Evolutionary conservation across 257 asterid genomes (phyloP).

Genomic region (Solanum boliviense): DNA sequence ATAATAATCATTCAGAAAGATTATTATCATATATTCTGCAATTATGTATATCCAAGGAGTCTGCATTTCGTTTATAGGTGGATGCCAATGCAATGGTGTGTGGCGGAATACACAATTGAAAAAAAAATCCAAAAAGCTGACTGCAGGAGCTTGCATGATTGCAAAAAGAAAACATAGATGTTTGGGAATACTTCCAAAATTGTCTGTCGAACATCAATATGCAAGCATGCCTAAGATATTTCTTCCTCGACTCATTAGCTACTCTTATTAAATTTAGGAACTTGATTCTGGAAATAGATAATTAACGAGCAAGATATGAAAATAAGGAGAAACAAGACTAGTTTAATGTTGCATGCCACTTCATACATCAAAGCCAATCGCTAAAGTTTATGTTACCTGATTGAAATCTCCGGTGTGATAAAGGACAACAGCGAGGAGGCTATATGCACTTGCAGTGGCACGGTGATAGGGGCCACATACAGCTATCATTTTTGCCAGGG

Average conservation of each 20-base stretch:
- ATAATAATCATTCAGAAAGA: not conserved
- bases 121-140: not conserved
- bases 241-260: not conserved
- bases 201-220: not conserved
- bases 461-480: slow-evolving; percentile 99
- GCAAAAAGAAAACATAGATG: not conserved
- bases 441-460: slow-evolving; percentile 91
- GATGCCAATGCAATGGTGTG: not conserved
- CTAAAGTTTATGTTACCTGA: slow-evolving; percentile 40
- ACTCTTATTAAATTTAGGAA: not conserved
- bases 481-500: slow-evolving; percentile 89
- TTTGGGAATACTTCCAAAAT: not conserved
- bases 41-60: not conserved
- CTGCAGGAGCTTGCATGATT: not conserved
- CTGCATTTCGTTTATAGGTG: not conserved
- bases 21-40: not conserved
- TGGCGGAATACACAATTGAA: not conserved
- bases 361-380: not conserved
- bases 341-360: not conserved
- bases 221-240: not conserved
- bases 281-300: not conserved
- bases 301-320: not conserved
- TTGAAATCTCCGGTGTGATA: slow-evolving; percentile 98
- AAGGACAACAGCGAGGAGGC: slow-evolving; percentile 97
- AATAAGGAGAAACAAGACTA: not conserved